Evolutionary conservation across 805 yeast species (phyloP), one percentile per base, ranked within the genome.

Genomic region (Starmerella kuoi): DNA sequence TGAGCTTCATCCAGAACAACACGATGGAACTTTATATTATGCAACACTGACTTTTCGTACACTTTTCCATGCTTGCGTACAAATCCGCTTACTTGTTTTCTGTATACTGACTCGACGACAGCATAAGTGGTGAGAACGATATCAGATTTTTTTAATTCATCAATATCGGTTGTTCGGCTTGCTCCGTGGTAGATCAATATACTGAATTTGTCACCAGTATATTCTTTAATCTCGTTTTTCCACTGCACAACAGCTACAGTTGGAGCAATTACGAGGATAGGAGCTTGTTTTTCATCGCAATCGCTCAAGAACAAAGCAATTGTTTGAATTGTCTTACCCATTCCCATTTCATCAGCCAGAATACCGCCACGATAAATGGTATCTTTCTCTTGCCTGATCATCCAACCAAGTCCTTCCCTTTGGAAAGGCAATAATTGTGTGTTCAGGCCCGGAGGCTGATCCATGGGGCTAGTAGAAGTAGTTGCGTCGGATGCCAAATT

Each of bases 171-270:
- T 1, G 82, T 72, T 40, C 95, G 69, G 52, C 78, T 80, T 0
- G 91, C 79, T 8, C 97, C 98, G 62, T 91, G 96, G 58, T 70
- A 91, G 2, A 88, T 62, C 15, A 75, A 73, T 4, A 79, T 84
- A 45, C 69, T 74, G 49, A 91, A 63, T 18, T 66, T 65, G 6
- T 79, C 83, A 26, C 73, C 75, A 0, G 97, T 79, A 59, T 91
- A 95, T 38, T 72, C 74, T 46, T 77, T 83, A 40, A 91, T 91
- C 62, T 91, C 99, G 54, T 79, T 76, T 56, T 79, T 82, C 99
- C 99, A 91, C 60, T 91, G 99, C 81, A 91, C 83, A 35, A 91
- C 64, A 0, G 97, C 97, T n/a, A 91, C 98, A 0, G 98, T 88
- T 0, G 99, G 99, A 0, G 96, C 97, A 17, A 91, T 81, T 4